phyloP scores from a whole-genome alignment of 1,284 basidiomycete genomes.

The Melampsora larici-populina region DNA sequence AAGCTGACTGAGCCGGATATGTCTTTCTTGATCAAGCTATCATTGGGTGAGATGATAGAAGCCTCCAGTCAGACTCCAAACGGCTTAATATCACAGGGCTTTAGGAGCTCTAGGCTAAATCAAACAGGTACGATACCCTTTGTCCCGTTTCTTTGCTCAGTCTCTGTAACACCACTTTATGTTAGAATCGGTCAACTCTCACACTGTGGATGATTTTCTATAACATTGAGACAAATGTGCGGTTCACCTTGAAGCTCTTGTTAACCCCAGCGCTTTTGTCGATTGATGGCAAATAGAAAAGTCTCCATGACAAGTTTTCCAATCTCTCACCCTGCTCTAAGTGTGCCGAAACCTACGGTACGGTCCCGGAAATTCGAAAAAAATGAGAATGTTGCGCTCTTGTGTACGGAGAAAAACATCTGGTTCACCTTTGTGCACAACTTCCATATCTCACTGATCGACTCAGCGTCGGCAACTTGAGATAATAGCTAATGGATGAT shows the following conservation, averaged over 20 bases:
- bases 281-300: constrained; percentile 33
- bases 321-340: constrained; percentile 38
- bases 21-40: constrained; percentile 37
- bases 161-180: constrained; percentile 10
- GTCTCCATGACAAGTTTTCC: constrained; percentile 41
- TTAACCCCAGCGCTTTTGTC: background rate
- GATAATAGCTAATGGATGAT: constrained; percentile 28
- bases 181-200: too few relatives aligned
- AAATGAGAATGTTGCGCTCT: background rate
- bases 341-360: constrained; percentile 28
- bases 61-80: background rate
- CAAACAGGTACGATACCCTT: background rate
- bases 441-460: constrained; percentile 36
- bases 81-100: background rate
- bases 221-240: constrained; percentile 18
- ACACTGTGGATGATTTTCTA: too few relatives aligned
- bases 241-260: constrained; percentile 7
- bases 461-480: constrained; percentile 38
- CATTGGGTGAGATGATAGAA: background rate
- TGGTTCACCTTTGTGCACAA: constrained; percentile 42
- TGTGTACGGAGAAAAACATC: background rate
- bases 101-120: background rate
- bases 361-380: background rate
- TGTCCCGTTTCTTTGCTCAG: constrained; percentile 38
- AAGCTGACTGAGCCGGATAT: constrained; percentile 33